phyloP scores from a whole-genome alignment of 75 land plant genomes.

The Pinus taeda region DNA sequence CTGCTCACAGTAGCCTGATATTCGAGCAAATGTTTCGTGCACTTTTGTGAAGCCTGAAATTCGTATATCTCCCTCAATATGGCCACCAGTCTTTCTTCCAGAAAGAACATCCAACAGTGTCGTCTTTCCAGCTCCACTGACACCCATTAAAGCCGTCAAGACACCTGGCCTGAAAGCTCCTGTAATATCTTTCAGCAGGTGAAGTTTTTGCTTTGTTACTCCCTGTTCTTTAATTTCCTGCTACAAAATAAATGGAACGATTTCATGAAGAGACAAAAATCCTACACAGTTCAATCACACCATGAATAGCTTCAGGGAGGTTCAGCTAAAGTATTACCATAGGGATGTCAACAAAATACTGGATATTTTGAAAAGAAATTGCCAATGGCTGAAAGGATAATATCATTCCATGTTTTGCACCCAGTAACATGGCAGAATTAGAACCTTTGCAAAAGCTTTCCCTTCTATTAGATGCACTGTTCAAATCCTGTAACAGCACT shows the following conservation, averaged over 20 bases:
- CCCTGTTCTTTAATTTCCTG: slow-evolving; percentile 40
- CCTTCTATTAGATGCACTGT: background rate
- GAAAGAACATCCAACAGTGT: slow-evolving; percentile 46
- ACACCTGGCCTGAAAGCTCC: slow-evolving; percentile 41
- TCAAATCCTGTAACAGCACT: background rate
- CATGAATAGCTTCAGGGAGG: background rate
- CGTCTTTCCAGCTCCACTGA: slow-evolving; percentile 50
- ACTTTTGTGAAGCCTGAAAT: slow-evolving; percentile 24
- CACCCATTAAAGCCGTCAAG: slow-evolving; percentile 38
- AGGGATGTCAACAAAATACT: slow-evolving; percentile 85
- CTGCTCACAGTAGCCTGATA: slow-evolving; percentile 36
- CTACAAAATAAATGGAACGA: background rate
- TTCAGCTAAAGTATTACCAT: background rate
- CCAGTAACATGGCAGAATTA: slow-evolving; percentile 13
- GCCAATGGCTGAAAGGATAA: slow-evolving; percentile 78
- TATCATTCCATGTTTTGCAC: slow-evolving; percentile 71
- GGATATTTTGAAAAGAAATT: slow-evolving; percentile 75
- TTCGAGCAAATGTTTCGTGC: slow-evolving; percentile 34
- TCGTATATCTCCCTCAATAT: slow-evolving; percentile 34
- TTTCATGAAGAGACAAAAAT: background rate
- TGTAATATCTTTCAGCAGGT: slow-evolving; percentile 24
- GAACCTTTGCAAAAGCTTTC: background rate
- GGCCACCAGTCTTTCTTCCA: slow-evolving; percentile 42
- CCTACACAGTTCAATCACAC: background rate
- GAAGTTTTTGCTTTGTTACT: slow-evolving; percentile 18